Evolutionary conservation across 352 stramenopile genomes (phyloP).

Genomic region (Phytophthora macrochlamydospora): DNA sequence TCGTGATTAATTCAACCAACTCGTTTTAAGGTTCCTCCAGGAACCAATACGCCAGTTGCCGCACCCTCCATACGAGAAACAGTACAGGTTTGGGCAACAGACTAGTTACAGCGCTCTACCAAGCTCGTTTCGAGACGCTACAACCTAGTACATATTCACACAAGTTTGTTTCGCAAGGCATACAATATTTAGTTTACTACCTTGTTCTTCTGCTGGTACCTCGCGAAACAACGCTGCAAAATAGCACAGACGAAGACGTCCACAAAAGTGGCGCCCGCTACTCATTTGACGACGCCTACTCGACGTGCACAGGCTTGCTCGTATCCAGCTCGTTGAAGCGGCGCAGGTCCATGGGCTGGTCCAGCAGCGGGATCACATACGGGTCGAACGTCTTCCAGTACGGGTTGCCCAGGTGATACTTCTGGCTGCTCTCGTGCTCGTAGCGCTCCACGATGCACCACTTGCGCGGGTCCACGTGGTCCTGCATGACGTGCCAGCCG

Average conservation of each 20-base stretch:
- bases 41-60: too few species aligned
- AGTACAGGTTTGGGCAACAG: too few species aligned
- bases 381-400: conserved; percentile 38
- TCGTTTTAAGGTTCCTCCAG: too few species aligned
- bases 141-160: background rate
- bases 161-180: background rate
- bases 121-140: too few species aligned
- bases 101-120: too few species aligned
- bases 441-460: conserved; percentile 46
- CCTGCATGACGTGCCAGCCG: conserved; percentile 39
- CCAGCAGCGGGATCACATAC: conserved; percentile 34
- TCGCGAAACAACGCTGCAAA: background rate
- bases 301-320: conserved; percentile 29
- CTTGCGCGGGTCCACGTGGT: conserved; percentile 37
- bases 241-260: background rate
- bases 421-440: conserved; percentile 37
- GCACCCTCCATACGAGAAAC: too few species aligned
- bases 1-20: too few species aligned
- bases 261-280: background rate
- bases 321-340: conserved; percentile 44
- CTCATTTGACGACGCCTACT: conserved; percentile 8
- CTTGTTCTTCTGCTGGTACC: background rate
- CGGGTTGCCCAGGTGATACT: conserved; percentile 37
- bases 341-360: conserved; percentile 33
- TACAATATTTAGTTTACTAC: background rate